A percentile compares a stretch with the other conserved stretches of the same genome.
These are phyloP conservation scores for Malus sieversii DNA, from an alignment of 306 rosid species.

Conservation along the genomic window DNA sequence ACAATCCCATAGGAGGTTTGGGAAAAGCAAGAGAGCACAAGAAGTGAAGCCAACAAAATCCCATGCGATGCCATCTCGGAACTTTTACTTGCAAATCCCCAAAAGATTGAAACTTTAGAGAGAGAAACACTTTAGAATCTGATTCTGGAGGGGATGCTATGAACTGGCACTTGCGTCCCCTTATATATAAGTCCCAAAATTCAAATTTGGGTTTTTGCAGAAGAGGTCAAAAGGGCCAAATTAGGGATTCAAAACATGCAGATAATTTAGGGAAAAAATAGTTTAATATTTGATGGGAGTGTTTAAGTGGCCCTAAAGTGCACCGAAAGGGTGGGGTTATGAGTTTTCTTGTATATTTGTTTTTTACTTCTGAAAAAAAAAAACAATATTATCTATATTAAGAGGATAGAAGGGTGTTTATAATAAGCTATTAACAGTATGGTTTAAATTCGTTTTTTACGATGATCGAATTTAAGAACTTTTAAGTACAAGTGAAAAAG, in stretches of 20 bases:
- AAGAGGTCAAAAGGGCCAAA: conserved; percentile 12
- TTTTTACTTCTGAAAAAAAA: too few relatives aligned
- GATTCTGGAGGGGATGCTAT: conserved; percentile 3
- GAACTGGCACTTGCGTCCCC: not conserved
- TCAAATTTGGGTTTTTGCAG: not conserved
- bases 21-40: conserved; percentile 42
- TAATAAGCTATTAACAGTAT: too few relatives aligned
- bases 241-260: not conserved
- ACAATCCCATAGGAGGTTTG: conserved; percentile 37
- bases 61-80: conserved; percentile 47
- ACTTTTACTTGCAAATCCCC: not conserved
- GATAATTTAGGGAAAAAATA: not conserved
- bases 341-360: not conserved
- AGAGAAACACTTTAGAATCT: not conserved
- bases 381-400: too few relatives aligned
- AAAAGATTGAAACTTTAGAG: not conserved
- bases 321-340: conserved; percentile 14
- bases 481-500: fast-evolving
- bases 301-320: conserved; percentile 19
- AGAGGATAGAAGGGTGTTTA: too few relatives aligned
- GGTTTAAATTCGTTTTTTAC: fast-evolving
- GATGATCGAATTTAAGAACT: fast-evolving
- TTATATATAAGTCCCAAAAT: conserved; percentile 16
- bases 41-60: conserved; percentile 41
- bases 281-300: not conserved